A percentile compares a stretch with the other conserved stretches of the same genome.
Evolutionary conservation across 1,284 basidiomycete species (phyloP).

Genomic region (Puccinia polysora): DNA sequence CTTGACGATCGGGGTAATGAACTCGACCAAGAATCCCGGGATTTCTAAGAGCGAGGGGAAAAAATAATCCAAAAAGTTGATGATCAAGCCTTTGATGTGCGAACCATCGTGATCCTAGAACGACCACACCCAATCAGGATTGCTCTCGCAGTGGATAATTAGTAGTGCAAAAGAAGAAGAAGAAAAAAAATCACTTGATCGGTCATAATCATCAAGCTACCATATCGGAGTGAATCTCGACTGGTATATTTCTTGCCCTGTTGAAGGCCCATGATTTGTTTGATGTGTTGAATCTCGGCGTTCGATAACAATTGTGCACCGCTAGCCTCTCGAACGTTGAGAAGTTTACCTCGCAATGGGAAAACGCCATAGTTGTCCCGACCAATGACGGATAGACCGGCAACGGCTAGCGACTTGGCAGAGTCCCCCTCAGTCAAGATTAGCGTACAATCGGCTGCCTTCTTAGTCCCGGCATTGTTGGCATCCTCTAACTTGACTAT

Average conservation of each 20-base stretch:
- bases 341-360: conserved; percentile 89
- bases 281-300: conserved; percentile 92
- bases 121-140: no score
- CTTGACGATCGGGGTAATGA: conserved; percentile 96
- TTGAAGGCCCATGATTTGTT: conserved; percentile 94
- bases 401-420: conserved; percentile 91
- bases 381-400: conserved; percentile 88
- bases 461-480: conserved; percentile 87
- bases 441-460: conserved; percentile 79
- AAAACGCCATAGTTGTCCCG: conserved; percentile 97
- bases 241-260: conserved; percentile 83
- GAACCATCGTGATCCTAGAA: conserved; percentile 99
- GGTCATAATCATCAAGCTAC: conserved; percentile 98
- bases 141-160: no score
- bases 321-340: conserved; percentile 94
- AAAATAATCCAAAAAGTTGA: conserved; percentile 97
- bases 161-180: no score
- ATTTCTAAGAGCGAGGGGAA: conserved; percentile 90
- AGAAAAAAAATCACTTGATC: conserved; percentile 66
- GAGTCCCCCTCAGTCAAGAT: conserved; percentile 99
- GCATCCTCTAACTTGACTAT: conserved; percentile 93
- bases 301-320: conserved; percentile 98
- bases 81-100: conserved; percentile 97
- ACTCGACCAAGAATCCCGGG: conserved; percentile 91
- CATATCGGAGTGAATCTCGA: conserved; percentile 75